Percentiles rank a stretch among this genome's conserved stretches.
Evolutionary conservation across 345 rosid species (phyloP).

Genomic region (Euphorbia lathyris): DNA sequence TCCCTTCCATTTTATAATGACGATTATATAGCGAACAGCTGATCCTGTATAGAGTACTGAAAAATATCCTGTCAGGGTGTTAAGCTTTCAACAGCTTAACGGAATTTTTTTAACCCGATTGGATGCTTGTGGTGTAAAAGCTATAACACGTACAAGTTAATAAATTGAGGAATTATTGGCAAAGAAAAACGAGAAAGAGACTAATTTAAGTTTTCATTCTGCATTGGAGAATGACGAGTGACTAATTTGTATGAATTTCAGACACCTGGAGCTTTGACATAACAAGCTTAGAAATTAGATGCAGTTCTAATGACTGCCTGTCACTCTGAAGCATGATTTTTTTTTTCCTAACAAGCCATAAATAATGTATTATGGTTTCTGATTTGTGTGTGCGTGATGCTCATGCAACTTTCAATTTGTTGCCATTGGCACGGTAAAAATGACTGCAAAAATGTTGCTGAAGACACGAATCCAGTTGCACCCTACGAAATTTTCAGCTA

Average conservation of each 20-base stretch:
- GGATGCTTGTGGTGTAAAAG: conserved; percentile 9
- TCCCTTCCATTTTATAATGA: neutral
- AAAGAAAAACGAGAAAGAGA: neutral
- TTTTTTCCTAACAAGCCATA: neutral
- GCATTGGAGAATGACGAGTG: neutral
- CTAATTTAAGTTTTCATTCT: neutral
- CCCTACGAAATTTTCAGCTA: neutral
- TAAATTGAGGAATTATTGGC: conserved; percentile 1
- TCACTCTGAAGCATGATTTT: neutral
- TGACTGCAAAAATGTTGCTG: neutral
- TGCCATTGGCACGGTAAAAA: neutral
- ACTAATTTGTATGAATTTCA: neutral
- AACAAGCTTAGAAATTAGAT: neutral
- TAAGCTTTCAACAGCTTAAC: neutral
- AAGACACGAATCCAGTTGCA: neutral
- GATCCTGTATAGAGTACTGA: neutral
- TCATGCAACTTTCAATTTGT: neutral
- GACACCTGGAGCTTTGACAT: neutral
- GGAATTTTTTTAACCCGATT: neutral
- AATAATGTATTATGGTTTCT: neutral
- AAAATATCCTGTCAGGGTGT: neutral
- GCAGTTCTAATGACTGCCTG: neutral
- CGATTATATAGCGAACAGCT: neutral
- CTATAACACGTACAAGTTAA: neutral
- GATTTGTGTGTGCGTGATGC: neutral